Percentiles rank a stretch among this genome's conserved stretches.
phyloP scores from a whole-genome alignment of 768 basidiomycete species.

The Xerocomellus amylosporus region DNA sequence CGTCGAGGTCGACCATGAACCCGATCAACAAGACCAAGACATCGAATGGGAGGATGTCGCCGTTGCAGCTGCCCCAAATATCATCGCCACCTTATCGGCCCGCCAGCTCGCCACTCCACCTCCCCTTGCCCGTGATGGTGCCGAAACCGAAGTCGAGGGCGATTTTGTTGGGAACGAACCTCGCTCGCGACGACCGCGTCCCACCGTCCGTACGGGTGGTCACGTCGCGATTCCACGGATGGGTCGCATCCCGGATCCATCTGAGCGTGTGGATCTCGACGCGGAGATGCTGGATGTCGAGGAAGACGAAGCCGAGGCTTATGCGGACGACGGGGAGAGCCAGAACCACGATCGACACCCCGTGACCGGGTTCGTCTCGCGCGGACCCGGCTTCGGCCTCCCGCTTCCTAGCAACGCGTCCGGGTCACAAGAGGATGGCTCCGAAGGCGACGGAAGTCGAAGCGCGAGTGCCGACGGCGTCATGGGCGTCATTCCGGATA shows the following conservation, averaged over 20 bases:
- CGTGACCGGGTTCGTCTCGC: constrained; percentile 2
- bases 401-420: constrained; percentile 15
- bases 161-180: constrained; percentile 19
- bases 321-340: constrained; percentile 10
- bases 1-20: constrained; percentile 67
- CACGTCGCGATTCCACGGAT: constrained; percentile 15
- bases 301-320: neutral
- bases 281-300: constrained; percentile 31
- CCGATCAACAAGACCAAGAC: constrained; percentile 28
- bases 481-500: neutral
- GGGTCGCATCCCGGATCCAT: constrained; percentile 5
- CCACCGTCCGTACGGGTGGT: constrained; percentile 28
- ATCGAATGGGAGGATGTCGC: constrained; percentile 23
- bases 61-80: neutral
- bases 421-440: constrained; percentile 14
- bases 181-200: constrained; percentile 19
- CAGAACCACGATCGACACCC: constrained; percentile 5
- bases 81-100: neutral
- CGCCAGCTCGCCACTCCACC: constrained; percentile 24
- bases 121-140: constrained; percentile 28
- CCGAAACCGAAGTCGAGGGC: constrained; percentile 33
- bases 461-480: constrained; percentile 19
- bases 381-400: constrained; percentile 19
- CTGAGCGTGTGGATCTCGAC: constrained; percentile 19
- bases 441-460: constrained; percentile 20